Evolutionary conservation across 768 basidiomycete genomes (phyloP).

Genomic region (Ephemerocybe angulata): DNA sequence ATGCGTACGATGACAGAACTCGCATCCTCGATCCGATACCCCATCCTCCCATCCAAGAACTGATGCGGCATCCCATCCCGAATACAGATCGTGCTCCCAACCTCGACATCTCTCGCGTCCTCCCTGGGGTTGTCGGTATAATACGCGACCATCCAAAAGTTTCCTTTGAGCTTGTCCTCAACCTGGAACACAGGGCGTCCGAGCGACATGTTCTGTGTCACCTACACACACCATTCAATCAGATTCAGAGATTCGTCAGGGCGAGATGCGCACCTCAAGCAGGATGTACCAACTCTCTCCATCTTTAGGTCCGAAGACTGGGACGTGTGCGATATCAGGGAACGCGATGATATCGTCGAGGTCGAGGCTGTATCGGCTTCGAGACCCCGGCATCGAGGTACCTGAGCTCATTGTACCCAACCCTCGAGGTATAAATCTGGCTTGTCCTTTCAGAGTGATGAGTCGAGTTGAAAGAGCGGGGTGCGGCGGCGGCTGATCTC

Average conservation of each 20-base stretch:
- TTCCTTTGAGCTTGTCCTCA: conserved; percentile 12
- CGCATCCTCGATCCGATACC: conserved; percentile 20
- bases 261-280: conserved; percentile 14
- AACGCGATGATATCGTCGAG: conserved; percentile 21
- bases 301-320: conserved; percentile 14
- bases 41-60: conserved; percentile 19
- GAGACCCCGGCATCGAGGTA: background rate
- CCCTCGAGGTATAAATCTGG: too few species aligned
- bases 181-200: conserved; percentile 14
- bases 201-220: conserved; percentile 12
- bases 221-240: conserved; percentile 4
- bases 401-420: too few species aligned
- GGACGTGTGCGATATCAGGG: conserved; percentile 19
- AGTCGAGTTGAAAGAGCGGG: too few species aligned
- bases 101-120: conserved; percentile 14
- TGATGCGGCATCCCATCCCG: conserved; percentile 14
- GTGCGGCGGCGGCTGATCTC: too few species aligned
- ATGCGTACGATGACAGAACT: conserved; percentile 11
- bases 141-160: conserved; percentile 16
- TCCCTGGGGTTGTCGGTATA: conserved; percentile 17
- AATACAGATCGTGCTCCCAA: conserved; percentile 19
- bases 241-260: background rate
- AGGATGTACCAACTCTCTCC: conserved; percentile 23
- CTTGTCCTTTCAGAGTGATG: too few species aligned
- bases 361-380: conserved; percentile 16